Evolutionary conservation across 768 basidiomycete species (phyloP).

Genomic region (Suillus variegatus): DNA sequence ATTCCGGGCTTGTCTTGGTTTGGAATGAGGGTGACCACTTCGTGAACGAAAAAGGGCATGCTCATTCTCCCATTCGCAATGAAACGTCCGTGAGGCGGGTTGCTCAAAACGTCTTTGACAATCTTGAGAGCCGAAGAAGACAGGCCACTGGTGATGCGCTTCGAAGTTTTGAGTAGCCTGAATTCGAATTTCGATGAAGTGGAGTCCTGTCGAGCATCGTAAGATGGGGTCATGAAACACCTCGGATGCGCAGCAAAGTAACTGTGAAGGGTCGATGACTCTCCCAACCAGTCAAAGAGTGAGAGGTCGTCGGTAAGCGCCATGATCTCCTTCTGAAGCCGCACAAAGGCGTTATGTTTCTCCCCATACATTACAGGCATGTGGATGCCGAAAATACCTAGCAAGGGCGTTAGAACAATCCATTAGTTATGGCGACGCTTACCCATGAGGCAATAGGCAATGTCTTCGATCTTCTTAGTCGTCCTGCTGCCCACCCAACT

Average conservation of each 20-base stretch:
- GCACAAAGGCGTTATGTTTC: slow-evolving; percentile 24
- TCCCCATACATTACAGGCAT: slow-evolving; percentile 33
- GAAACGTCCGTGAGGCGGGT: slow-evolving; percentile 30
- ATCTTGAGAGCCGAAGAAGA: slow-evolving; percentile 16
- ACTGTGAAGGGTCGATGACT: slow-evolving; percentile 25
- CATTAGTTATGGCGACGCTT: background rate
- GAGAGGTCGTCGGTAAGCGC: slow-evolving; percentile 21
- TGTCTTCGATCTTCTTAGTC: slow-evolving; percentile 18
- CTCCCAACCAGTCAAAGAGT: slow-evolving; percentile 26
- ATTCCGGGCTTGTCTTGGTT: background rate
- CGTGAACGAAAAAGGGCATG: slow-evolving; percentile 13
- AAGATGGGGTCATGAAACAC: slow-evolving; percentile 16
- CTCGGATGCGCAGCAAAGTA: slow-evolving; percentile 25
- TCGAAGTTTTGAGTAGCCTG: slow-evolving; percentile 14
- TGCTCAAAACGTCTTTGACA: slow-evolving; percentile 20
- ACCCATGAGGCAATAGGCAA: slow-evolving; percentile 11
- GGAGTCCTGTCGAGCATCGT: background rate
- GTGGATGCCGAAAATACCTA: slow-evolving; percentile 27
- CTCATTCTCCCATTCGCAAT: slow-evolving; percentile 32
- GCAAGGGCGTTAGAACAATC: slow-evolving; percentile 10
- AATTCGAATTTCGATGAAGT: slow-evolving; percentile 5
- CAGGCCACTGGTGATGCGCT: slow-evolving; percentile 16
- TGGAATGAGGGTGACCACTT: slow-evolving; percentile 2
- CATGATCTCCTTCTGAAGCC: slow-evolving; percentile 32
- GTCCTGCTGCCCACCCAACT: slow-evolving; percentile 29